Base-by-base conservation (phyloP, 1,284 basidiomycete species). In the Boletellus deceptivus region DNA sequence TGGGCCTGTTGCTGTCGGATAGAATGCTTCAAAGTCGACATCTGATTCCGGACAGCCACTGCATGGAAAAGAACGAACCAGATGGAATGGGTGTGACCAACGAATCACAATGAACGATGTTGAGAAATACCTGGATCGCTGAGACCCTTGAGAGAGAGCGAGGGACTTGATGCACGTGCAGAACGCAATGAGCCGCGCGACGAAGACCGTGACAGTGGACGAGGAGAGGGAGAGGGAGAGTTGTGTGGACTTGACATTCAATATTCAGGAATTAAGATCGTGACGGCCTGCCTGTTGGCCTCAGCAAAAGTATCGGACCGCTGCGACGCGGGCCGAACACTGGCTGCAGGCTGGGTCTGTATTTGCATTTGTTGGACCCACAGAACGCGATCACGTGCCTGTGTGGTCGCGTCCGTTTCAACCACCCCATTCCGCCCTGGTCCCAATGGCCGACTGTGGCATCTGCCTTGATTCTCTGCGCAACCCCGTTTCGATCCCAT, bases 1-100 rank as follows among this genome's bases (percentile, higher is more conserved):
- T 89, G 86, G 13, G 86, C 86, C 71, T 80, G 84, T 61, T 89
- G 84, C 61, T 89, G 86, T 55, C 88, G 74, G 57, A 90, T 90
- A 61, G 75, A 81, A 64, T 90, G 87, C 68, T 83, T 87, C 59
- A 89, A 70, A 37, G 82, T 82, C 54, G 86, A 87, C 68, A 90
- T 84, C 56, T 89, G 85, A 56, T 77, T 82, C 52, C 86, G 79
- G 52, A 88, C 73, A 56, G 80, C 77, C 61, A 88, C 86, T 89
- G 58, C 39, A 59, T 46, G 22, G 51, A 64, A 59, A 36, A 47
- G 51, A 65, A 67, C 60, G 65, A 68, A 69, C 62, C 64, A 51
- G 54, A 43, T 57, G 45, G 47, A 47, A 39, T 52, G 29, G 55
- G 48, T 53, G 53, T 68, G 58, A 57, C 64, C 57, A 67, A 54